These are phyloP conservation scores for Aegilops longissima DNA, from an alignment of 176 grass and related monocot genomes.

Conservation along the genomic window DNA sequence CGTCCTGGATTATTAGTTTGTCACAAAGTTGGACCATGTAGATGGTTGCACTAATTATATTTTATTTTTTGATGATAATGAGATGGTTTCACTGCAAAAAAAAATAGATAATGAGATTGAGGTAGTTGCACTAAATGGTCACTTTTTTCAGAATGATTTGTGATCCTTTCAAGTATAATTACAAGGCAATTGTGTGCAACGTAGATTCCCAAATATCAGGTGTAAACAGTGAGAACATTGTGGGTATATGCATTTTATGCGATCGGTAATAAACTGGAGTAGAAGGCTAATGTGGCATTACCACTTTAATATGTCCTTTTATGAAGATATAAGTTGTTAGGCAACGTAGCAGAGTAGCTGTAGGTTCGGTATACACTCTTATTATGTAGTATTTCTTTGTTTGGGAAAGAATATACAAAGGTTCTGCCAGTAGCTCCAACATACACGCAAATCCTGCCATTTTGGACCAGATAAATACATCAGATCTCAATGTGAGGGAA, in stretches of 20 bases:
- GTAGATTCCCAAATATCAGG: not conserved
- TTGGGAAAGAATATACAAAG: constrained; percentile 92
- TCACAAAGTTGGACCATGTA: not conserved
- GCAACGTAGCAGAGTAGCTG: constrained; percentile 76
- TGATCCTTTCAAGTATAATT: not conserved
- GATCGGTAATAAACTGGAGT: not conserved
- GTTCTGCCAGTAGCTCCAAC: constrained; percentile 90
- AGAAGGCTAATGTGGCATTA: constrained; percentile 39
- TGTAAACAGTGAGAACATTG: not conserved
- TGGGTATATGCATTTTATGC: not conserved
- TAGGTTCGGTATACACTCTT: constrained; percentile 78
- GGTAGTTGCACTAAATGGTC: not conserved
- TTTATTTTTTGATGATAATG: not conserved
- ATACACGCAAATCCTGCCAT: constrained; percentile 94
- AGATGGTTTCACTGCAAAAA: not conserved
- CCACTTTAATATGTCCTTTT: constrained; percentile 58
- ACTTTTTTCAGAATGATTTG: not conserved
- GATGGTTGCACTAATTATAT: not conserved
- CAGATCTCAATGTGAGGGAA: constrained; percentile 22
- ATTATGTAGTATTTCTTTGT: constrained; percentile 84
- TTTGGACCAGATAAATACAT: constrained; percentile 26
- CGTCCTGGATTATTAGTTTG: not conserved
- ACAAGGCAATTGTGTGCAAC: not conserved
- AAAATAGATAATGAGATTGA: not conserved
- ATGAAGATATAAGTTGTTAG: constrained; percentile 82